A percentile compares a stretch with the other conserved stretches of the same genome.
These are phyloP conservation scores for Candida freyschussii DNA, from an alignment of 1,139 yeast genomes.

Conservation along the genomic window DNA sequence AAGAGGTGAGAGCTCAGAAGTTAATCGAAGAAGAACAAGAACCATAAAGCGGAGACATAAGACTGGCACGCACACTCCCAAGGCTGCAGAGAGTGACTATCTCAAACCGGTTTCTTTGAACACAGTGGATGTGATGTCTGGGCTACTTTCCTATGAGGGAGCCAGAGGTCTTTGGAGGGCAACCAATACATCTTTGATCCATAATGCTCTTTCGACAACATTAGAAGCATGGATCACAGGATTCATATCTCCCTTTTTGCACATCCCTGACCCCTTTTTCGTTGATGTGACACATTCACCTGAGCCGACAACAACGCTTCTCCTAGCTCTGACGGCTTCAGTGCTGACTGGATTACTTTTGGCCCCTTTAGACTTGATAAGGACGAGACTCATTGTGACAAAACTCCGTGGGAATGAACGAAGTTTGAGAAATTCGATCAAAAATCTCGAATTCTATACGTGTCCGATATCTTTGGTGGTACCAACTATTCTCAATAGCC, in stretches of 20 bases:
- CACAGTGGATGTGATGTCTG: constrained; percentile 65
- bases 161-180: constrained; percentile 84
- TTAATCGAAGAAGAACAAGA: constrained; percentile 19
- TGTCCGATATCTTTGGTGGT: constrained; percentile 49
- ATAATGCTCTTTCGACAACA: constrained; percentile 70
- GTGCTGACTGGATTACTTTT: constrained; percentile 71
- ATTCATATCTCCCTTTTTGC: constrained; percentile 71
- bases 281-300: constrained; percentile 80
- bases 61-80: constrained; percentile 2
- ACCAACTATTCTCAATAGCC: constrained; percentile 60
- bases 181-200: constrained; percentile 76
- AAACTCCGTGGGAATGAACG: constrained; percentile 29
- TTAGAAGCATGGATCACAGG: constrained; percentile 93
- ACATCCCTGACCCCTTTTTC: constrained; percentile 88
- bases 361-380: constrained; percentile 77
- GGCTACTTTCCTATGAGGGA: constrained; percentile 73
- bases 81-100: constrained; percentile 18
- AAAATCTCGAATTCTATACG: constrained; percentile 38
- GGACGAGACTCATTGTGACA: constrained; percentile 73
- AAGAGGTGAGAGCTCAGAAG: constrained; percentile 25
- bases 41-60: constrained; percentile 12
- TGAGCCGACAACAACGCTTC: constrained; percentile 63
- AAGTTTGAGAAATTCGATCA: constrained; percentile 32
- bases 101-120: constrained; percentile 62
- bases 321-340: constrained; percentile 66